These are phyloP conservation scores for Aspergillus steynii DNA, from an alignment of 495 filamentous ascomycete genomes.

Conservation along the genomic window DNA sequence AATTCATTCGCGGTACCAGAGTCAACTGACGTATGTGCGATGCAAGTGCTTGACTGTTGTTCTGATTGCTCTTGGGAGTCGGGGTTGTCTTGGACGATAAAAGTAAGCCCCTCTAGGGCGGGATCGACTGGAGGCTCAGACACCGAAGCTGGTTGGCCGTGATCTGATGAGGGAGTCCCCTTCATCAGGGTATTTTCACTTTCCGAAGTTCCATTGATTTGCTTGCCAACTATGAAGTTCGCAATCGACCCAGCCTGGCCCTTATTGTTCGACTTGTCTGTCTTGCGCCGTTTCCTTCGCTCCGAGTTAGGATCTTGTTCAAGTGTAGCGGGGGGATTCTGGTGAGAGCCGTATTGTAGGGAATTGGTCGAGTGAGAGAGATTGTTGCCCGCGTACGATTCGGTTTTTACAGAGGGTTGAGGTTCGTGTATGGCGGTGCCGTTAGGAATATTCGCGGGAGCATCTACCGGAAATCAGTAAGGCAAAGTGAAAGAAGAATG, in stretches of 20 bases:
- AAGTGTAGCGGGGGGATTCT: conserved; percentile 12
- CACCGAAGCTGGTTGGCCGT: background rate
- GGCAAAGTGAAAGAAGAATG: background rate
- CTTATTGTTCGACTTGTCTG: conserved; percentile 31
- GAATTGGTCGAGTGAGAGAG: conserved; percentile 2
- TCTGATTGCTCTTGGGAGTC: background rate
- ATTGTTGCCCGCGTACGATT: background rate
- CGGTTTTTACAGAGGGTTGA: background rate
- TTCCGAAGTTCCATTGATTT: background rate
- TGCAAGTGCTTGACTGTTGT: background rate
- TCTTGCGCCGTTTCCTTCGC: conserved; percentile 54
- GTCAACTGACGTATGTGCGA: background rate
- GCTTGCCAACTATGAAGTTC: conserved; percentile 1
- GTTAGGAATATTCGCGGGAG: conserved; percentile 9
- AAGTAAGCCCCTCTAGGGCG: background rate
- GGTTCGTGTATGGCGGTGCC: background rate
- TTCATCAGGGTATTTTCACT: background rate
- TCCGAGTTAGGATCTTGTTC: conserved; percentile 45
- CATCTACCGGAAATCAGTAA: conserved; percentile 28
- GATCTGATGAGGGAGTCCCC: background rate
- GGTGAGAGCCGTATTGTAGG: background rate
- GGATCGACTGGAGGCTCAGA: background rate
- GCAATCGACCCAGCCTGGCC: conserved; percentile 1
- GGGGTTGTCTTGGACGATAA: background rate
- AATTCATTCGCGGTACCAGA: background rate